These are phyloP conservation scores for Phytophthora megakarya DNA, from an alignment of 352 stramenopile genomes.

Conservation along the genomic window DNA sequence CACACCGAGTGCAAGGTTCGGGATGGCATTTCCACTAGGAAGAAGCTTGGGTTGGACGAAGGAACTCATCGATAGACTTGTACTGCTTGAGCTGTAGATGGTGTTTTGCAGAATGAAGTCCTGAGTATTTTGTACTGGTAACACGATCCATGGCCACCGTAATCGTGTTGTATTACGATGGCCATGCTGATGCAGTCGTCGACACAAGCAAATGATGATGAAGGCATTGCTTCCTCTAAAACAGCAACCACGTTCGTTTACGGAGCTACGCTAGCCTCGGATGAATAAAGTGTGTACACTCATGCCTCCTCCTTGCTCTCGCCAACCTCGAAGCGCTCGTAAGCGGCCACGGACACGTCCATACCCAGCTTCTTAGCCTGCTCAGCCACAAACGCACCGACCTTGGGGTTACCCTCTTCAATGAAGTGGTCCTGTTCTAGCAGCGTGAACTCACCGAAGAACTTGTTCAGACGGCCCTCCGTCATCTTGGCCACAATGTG, in stretches of 20 bases:
- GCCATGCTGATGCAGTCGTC: not conserved
- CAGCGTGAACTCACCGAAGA: constrained; percentile 93
- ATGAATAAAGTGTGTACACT: no score
- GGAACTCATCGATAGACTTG: constrained; percentile 17
- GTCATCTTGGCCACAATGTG: constrained; percentile 96
- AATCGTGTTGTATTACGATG: constrained; percentile 5
- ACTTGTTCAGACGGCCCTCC: constrained; percentile 92
- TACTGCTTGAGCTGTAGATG: constrained; percentile 4
- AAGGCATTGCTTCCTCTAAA: not conserved
- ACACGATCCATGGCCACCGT: not conserved
- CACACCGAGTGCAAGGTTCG: constrained; percentile 50
- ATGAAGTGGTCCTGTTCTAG: constrained; percentile 95
- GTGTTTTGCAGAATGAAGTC: constrained; percentile 13
- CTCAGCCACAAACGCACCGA: constrained; percentile 76
- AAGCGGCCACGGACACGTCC: constrained; percentile 64
- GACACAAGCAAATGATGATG: constrained; percentile 1
- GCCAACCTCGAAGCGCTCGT: constrained; percentile 78
- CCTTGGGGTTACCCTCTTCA: constrained; percentile 91
- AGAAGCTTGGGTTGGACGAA: constrained; percentile 39
- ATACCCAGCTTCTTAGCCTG: constrained; percentile 70
- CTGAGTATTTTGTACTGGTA: not conserved
- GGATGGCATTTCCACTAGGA: constrained; percentile 52
- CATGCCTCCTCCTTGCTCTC: constrained; percentile 57
- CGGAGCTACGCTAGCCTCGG: no score
- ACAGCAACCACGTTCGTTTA: no score